Evolutionary conservation across 306 rosid genomes (phyloP).

Genomic region (Cucurbita argyrosperma): DNA sequence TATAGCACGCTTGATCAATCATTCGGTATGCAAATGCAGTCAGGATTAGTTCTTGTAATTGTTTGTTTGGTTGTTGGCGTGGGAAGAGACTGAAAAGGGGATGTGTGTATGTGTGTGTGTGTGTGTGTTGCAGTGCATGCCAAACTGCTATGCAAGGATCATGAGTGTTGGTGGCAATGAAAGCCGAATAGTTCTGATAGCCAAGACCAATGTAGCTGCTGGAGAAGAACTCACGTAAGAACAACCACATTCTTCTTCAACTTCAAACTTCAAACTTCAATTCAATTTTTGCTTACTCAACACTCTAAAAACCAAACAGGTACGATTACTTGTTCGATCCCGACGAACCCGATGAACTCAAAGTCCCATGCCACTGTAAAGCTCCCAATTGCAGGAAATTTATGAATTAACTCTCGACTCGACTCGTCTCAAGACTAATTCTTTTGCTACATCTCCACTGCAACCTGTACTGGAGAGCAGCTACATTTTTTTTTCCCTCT

Average conservation of each 20-base stretch:
- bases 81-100: background rate
- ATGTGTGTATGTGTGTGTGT: background rate
- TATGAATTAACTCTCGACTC: slow-evolving; percentile 47
- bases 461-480: background rate
- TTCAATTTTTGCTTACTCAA: background rate
- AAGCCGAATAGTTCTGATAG: slow-evolving; percentile 82
- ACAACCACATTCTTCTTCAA: background rate
- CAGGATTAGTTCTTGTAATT: background rate
- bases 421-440: background rate
- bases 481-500: slow-evolving; percentile 3
- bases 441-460: background rate
- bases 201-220: slow-evolving; percentile 60
- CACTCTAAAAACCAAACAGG: slow-evolving; percentile 22
- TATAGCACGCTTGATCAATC: slow-evolving; percentile 87
- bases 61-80: background rate
- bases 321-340: slow-evolving; percentile 92
- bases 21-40: slow-evolving; percentile 50
- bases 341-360: slow-evolving; percentile 67
- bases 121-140: slow-evolving; percentile 70
- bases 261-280: background rate
- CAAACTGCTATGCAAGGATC: slow-evolving; percentile 92
- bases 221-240: slow-evolving; percentile 89
- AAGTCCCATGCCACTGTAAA: slow-evolving; percentile 84
- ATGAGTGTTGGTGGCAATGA: slow-evolving; percentile 55
- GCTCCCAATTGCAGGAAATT: slow-evolving; percentile 63